Evolutionary conservation across 192 early-diverging fungal species (phyloP).

Genomic region (Rhizoclosmatium globosum): DNA sequence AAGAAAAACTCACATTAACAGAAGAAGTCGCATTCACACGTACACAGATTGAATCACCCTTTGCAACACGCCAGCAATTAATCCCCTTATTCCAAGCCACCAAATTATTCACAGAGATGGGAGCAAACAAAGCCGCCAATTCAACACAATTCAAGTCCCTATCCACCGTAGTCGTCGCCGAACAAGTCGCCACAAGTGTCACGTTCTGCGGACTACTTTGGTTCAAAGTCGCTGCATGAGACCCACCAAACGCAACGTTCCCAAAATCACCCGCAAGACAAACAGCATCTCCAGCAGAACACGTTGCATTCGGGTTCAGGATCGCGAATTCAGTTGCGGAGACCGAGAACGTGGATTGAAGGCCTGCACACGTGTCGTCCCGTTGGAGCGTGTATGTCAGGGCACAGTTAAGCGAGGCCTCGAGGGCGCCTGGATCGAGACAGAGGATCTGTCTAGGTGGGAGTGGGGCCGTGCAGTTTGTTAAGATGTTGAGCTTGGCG

Average conservation of each 20-base stretch:
- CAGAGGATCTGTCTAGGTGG: too few species aligned
- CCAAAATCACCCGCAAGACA: not conserved
- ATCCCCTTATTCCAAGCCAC: not conserved
- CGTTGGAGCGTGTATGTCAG: not conserved
- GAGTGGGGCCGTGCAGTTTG: too few species aligned
- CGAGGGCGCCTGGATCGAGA: too few species aligned
- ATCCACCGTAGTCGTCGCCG: not conserved
- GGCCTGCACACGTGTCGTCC: not conserved
- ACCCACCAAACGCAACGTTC: not conserved
- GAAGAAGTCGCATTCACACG: too few species aligned
- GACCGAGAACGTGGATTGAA: not conserved
- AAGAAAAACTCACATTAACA: too few species aligned
- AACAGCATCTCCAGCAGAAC: not conserved
- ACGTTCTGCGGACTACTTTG: not conserved
- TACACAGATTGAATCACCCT: not conserved
- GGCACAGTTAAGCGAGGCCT: too few species aligned
- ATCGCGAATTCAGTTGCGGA: not conserved
- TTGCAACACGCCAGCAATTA: not conserved
- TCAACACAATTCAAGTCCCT: not conserved
- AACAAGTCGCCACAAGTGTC: not conserved
- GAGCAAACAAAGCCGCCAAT: not conserved
- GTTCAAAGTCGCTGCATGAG: not conserved
- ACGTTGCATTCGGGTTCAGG: not conserved
- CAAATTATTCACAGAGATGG: not conserved
- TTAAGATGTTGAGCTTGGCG: too few species aligned